phyloP scores from a whole-genome alignment of 257 asterid species.

The Dorcoceras hygrometricum region DNA sequence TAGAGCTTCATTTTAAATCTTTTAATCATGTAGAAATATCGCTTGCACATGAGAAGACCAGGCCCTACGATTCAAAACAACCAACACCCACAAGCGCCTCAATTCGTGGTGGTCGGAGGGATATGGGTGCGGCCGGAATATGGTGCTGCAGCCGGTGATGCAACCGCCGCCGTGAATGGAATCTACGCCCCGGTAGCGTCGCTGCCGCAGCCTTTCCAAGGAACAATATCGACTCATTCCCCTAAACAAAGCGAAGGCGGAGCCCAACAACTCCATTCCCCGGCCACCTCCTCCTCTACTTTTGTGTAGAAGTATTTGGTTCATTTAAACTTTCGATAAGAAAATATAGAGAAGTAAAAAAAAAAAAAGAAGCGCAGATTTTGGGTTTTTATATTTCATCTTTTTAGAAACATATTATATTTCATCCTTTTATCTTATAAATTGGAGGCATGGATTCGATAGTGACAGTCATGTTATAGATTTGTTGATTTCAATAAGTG shows the following conservation, averaged over 20 bases:
- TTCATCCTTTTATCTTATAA: conserved; percentile 17
- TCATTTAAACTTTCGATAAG: conserved; percentile 13
- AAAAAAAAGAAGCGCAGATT: conserved; percentile 4
- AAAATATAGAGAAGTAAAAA: conserved; percentile 4
- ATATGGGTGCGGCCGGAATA: conserved; percentile 50
- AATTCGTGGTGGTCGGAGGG: conserved; percentile 49
- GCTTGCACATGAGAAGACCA: conserved; percentile 66
- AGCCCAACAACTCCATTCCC: conserved; percentile 35
- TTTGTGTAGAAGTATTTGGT: neutral
- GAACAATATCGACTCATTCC: conserved; percentile 7
- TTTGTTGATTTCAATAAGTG: neutral
- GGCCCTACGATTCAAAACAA: conserved; percentile 42
- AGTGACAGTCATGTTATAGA: conserved; percentile 15
- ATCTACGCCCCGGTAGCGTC: conserved; percentile 33
- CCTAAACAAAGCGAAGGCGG: conserved; percentile 28
- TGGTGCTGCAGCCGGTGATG: conserved; percentile 29
- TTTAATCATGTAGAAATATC: conserved; percentile 47
- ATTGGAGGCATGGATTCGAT: conserved; percentile 22
- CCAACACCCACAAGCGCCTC: conserved; percentile 40
- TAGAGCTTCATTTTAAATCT: neutral
- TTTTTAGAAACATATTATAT: too few species aligned
- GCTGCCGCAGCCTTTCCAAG: conserved; percentile 23
- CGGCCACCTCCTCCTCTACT: conserved; percentile 45
- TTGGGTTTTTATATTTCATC: conserved; percentile 1
- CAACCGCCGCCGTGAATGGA: conserved; percentile 5